phyloP scores from a whole-genome alignment of 345 rosid species.

The Gossypium thurberi region DNA sequence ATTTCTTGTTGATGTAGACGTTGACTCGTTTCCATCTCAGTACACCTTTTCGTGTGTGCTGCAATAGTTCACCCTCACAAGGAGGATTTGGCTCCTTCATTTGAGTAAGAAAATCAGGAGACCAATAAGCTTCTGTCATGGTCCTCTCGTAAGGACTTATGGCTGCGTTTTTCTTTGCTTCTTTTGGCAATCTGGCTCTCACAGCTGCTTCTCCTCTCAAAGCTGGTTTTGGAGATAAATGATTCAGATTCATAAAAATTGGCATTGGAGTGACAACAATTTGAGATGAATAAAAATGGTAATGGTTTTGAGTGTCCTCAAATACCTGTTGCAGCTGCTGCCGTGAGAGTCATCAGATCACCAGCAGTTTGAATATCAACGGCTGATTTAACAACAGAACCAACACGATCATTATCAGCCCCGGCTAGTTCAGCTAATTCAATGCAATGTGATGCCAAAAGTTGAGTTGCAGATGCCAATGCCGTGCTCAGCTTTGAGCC shows the following conservation, averaged over 20 bases:
- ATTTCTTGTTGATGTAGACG: slow-evolving; percentile 64
- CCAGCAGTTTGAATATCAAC: slow-evolving; percentile 74
- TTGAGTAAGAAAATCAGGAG: slow-evolving; percentile 29
- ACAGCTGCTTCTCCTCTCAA: slow-evolving; percentile 89
- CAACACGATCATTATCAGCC: slow-evolving; percentile 63
- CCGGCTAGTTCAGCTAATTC: slow-evolving; percentile 80
- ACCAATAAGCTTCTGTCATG: slow-evolving; percentile 40
- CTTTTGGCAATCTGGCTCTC: slow-evolving; percentile 69
- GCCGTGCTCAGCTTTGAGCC: slow-evolving; percentile 69
- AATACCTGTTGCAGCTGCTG: slow-evolving; percentile 96
- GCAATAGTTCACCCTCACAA: slow-evolving; percentile 67
- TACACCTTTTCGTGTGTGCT: slow-evolving; percentile 58
- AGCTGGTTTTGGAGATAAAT: slow-evolving; percentile 32
- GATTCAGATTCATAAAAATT: not conserved
- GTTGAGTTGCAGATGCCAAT: slow-evolving; percentile 80
- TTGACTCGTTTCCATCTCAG: slow-evolving; percentile 53
- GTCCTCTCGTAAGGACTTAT: slow-evolving; percentile 72
- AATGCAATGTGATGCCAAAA: slow-evolving; percentile 81
- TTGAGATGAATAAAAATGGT: not conserved
- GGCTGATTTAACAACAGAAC: slow-evolving; percentile 68
- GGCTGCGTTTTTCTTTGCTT: slow-evolving; percentile 77
- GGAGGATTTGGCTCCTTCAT: slow-evolving; percentile 38
- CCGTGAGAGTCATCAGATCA: slow-evolving; percentile 84
- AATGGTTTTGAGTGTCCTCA: not conserved
- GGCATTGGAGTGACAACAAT: not conserved